Base-by-base conservation (phyloP, 2,329 filamentous ascomycete species). In the Ascochyta viciae-villosae region DNA sequence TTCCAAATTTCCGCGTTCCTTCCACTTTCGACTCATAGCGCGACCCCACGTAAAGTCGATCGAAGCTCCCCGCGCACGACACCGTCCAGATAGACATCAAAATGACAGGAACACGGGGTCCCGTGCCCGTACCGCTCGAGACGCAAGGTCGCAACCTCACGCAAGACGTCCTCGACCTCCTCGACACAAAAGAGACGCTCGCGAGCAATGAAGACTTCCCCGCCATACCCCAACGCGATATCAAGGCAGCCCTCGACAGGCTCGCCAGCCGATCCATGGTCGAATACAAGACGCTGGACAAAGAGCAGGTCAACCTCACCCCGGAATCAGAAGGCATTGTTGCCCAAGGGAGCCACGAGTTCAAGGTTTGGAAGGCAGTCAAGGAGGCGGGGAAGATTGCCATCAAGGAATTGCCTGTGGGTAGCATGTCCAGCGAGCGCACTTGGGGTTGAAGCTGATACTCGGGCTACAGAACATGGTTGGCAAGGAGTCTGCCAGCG, bases 201-300 rank as follows among this genome's bases (percentile, higher is more conserved):
- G 80, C 83, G 15, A 83, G 90, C 60, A 67, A 73, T 70, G 58
- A 74, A 77, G 71, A 75, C 75, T 71, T 89, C 65, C 72, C 77
- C 34, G 65, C 79, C 13, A 74, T 81, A 57, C 57, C 68, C 22
- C 71, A 81, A 63, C 72, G 73, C 34, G 78, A 81, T 57, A 80
- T 97, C 72, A 98, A 97, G 81, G 89, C 90, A 61, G 91, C 92
- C 27, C 83, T 98, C 62, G 95, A 98, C 79, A 87, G 92, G 65
- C 85, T 99, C 49, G 84, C 83, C 27, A 95, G 91, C 56, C 86
- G 94, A 67, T 88, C 87, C 46, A 97, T 97, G 92, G 82, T 98
- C 61, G 82, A 84, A 63, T 97, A 96, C 78, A 87, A 96, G 67
- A 89, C 90, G 42, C 83, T 92, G 58, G 92, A 97, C 65, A 83